Percentiles rank a stretch among this genome's conserved stretches.
phyloP scores from a whole-genome alignment of 2,329 filamentous ascomycete genomes.

The Geoglossum cookeanum region DNA sequence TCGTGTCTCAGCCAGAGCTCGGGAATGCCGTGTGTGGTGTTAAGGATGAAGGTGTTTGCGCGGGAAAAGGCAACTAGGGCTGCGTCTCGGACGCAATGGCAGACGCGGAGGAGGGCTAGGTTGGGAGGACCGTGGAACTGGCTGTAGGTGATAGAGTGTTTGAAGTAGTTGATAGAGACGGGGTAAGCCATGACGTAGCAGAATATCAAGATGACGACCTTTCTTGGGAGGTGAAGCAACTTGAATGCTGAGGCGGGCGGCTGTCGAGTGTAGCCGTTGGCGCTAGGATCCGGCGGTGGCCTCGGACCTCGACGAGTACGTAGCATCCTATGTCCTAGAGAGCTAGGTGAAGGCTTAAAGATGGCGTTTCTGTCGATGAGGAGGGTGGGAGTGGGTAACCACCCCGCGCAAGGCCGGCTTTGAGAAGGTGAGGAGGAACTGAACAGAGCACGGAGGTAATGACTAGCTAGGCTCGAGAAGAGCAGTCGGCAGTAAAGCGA shows the following conservation, averaged over 20 bases:
- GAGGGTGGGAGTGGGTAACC: too few species aligned
- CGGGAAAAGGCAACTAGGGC: not conserved
- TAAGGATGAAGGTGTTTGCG: not conserved
- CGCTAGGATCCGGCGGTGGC: not conserved
- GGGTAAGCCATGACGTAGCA: not conserved
- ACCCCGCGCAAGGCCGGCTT: too few species aligned
- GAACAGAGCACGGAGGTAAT: too few species aligned
- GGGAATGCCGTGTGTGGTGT: not conserved
- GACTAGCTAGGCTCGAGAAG: too few species aligned
- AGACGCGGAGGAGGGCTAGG: not conserved
- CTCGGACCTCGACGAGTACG: too few species aligned
- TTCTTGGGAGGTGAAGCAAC: not conserved
- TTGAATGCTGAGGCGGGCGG: not conserved
- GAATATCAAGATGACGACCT: not conserved
- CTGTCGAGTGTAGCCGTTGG: not conserved
- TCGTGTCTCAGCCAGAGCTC: not conserved
- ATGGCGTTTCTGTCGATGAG: too few species aligned
- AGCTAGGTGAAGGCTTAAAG: too few species aligned
- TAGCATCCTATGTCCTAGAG: too few species aligned
- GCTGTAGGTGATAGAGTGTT: not conserved
- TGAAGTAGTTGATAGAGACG: not conserved
- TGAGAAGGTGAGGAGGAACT: too few species aligned
- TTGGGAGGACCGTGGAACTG: not conserved
- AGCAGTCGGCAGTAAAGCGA: too few species aligned
- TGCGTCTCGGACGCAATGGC: not conserved